Evolutionary conservation across 108 stramenopile species (phyloP), one percentile per base, ranked within the genome.

Genomic region (Epithemia pelagica): DNA sequence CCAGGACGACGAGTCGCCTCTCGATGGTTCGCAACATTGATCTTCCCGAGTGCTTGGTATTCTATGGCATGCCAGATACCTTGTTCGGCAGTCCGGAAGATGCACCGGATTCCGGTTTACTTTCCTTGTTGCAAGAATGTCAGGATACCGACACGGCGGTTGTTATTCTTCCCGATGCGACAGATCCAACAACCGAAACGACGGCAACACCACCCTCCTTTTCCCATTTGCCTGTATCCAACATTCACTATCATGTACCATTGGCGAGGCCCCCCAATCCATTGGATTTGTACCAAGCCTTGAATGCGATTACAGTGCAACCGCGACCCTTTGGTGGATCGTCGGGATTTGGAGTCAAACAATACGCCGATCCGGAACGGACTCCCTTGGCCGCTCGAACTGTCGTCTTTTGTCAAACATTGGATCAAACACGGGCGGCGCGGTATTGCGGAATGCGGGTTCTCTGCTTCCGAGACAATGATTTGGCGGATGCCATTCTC

Each of bases 251-350:
- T 19, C n/a, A n/a, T n/a, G n/a, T n/a, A n/a, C n/a, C n/a, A n/a
- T n/a, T n/a, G n/a, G n/a, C n/a, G n/a, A n/a, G n/a, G n/a, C 51
- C 85, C 28, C 87, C 90, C 22, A 84, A 83, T 77, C 90, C 87
- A 30, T 77, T 72, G 2, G 81, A 82, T 68, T 59, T 91, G 18
- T 72, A 75, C 61, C 70, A 78, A 56, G 77, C 85, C 24, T 70
- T 88, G 32, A 62, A 80, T 28, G 66, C 80, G 32, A 74, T 80
- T 23, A 62, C 65, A 3, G 77, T 91, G 32, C 71, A 82, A 66
- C 90, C 90, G n/a, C 76, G 79, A 66, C 82, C 85, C 32, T 91
- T 91, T 74, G 90, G 90, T 60, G 90, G 90, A 31, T 81, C 82
- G 29, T 82, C 82, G 32, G 90, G 90, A 15, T 91, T 91, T 75